These are phyloP conservation scores for Aciculosporium take DNA, from an alignment of 2,329 filamentous ascomycete genomes.

Conservation along the genomic window DNA sequence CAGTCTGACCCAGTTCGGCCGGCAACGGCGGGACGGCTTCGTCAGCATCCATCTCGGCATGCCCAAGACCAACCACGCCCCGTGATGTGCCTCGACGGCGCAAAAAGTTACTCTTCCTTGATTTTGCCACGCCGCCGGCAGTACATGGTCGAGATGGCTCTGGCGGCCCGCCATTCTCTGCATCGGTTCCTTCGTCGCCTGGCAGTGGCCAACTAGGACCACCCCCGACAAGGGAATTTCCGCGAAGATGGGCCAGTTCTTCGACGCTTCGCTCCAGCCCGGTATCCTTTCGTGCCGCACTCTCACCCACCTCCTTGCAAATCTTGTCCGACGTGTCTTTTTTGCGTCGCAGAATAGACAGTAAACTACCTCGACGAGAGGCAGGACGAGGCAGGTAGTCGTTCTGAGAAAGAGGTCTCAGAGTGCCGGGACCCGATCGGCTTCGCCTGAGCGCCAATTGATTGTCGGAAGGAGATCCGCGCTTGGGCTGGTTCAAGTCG, in stretches of 20 bases:
- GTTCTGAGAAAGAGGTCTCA: slow-evolving; percentile 14
- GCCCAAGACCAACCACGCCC: slow-evolving; percentile 12
- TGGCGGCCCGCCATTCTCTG: slow-evolving; percentile 12
- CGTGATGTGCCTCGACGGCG: slow-evolving; percentile 25
- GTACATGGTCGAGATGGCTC: slow-evolving; percentile 20
- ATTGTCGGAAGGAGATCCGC: slow-evolving; percentile 7
- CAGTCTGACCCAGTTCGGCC: not conserved
- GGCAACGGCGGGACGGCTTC: slow-evolving; percentile 5
- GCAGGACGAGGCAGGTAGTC: slow-evolving; percentile 3
- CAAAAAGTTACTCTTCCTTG: slow-evolving; percentile 17
- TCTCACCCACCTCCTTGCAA: slow-evolving; percentile 39
- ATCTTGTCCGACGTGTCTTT: slow-evolving; percentile 36
- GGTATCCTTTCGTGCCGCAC: slow-evolving; percentile 47
- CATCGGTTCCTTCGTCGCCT: slow-evolving; percentile 16
- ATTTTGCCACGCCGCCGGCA: slow-evolving; percentile 15
- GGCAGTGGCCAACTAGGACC: slow-evolving; percentile 21
- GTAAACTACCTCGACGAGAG: slow-evolving; percentile 34
- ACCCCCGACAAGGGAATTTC: slow-evolving; percentile 18
- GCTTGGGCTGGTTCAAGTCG: slow-evolving; percentile 18
- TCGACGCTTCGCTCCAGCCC: slow-evolving; percentile 43
- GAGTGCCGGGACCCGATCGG: slow-evolving; percentile 26
- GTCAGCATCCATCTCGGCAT: slow-evolving; percentile 7
- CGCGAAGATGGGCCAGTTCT: slow-evolving; percentile 34
- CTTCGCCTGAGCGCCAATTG: slow-evolving; percentile 21
- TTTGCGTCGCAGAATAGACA: slow-evolving; percentile 51